Percentiles rank a stretch among this genome's conserved stretches.
These are phyloP conservation scores for Candida endomychidarum DNA, from an alignment of 805 yeast genomes.

Conservation along the genomic window DNA sequence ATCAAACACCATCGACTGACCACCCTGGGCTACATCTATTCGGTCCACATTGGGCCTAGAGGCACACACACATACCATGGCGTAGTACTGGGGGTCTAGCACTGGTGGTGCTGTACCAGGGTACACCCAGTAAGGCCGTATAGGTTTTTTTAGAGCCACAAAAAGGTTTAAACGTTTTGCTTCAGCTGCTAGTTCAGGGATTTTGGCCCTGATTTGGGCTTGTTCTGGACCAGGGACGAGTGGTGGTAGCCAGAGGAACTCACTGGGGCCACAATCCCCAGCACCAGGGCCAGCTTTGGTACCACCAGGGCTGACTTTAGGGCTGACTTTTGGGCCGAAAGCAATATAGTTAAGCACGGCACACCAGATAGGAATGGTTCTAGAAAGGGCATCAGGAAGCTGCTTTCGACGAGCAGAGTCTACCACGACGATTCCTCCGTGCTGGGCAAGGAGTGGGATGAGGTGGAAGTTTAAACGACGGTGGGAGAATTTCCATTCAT, in stretches of 20 bases:
- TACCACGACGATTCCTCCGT: slow-evolving; percentile 58
- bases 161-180: slow-evolving; percentile 26
- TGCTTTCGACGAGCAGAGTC: slow-evolving; percentile 88
- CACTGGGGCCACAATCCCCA: slow-evolving; percentile 1
- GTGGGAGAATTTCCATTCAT: slow-evolving; percentile 75
- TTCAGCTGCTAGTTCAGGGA: slow-evolving; percentile 50
- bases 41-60: slow-evolving; percentile 6
- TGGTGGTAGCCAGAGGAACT: slow-evolving; percentile 11
- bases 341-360: slow-evolving; percentile 65
- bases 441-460: slow-evolving; percentile 43
- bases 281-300: no score
- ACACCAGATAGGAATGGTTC: slow-evolving; percentile 91
- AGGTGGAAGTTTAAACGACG: slow-evolving; percentile 76
- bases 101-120: slow-evolving; percentile 8
- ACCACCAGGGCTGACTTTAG: no score
- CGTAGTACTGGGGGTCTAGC: neutral
- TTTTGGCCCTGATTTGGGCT: slow-evolving; percentile 43
- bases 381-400: slow-evolving; percentile 84
- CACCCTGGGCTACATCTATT: neutral
- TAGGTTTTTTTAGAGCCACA: slow-evolving; percentile 8
- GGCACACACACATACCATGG: slow-evolving; percentile 13
- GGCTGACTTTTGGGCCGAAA: slow-evolving; percentile 32
- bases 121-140: slow-evolving; percentile 16
- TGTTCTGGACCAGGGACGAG: slow-evolving; percentile 60
- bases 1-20: slow-evolving; percentile 19